Conservation (phyloP, 148 eudicot species). For the Heliosperma pusillum region DNA sequence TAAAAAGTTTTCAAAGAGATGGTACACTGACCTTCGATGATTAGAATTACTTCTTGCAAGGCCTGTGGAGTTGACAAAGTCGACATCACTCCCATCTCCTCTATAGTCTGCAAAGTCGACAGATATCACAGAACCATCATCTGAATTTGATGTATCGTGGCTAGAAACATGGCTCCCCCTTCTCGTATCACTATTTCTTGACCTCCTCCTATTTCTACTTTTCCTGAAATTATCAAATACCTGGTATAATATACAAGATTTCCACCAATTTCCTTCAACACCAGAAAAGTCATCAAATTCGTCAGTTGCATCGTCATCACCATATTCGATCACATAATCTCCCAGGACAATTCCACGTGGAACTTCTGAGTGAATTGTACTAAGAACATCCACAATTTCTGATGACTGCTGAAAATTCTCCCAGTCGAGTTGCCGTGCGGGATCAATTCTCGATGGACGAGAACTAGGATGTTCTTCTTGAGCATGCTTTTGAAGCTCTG, state of each 20-base stretch:
- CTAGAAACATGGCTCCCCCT: constrained; percentile 64
- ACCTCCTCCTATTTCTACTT: constrained; percentile 77
- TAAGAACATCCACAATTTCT: constrained; percentile 89
- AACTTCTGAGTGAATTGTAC: constrained; percentile 87
- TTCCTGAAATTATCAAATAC: constrained; percentile 81
- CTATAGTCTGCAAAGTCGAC: constrained; percentile 63
- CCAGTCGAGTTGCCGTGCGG: constrained; percentile 89
- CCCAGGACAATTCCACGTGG: constrained; percentile 96
- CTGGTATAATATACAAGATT: constrained; percentile 85
- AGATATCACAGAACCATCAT: constrained; percentile 90
- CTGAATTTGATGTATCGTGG: constrained; percentile 76
- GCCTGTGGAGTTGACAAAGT: constrained; percentile 45
- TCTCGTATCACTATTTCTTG: constrained; percentile 55
- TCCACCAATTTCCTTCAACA: constrained; percentile 95
- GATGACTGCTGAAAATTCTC: constrained; percentile 93
- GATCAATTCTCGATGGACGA: constrained; percentile 79
- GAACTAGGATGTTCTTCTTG: constrained; percentile 76
- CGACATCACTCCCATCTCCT: constrained; percentile 66
- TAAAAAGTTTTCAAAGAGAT: constrained; percentile 2
- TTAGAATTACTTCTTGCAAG: constrained; percentile 42
- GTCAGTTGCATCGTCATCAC: constrained; percentile 75
- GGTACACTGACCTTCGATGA: constrained; percentile 59
- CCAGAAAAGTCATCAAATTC: constrained; percentile 88
- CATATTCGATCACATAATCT: constrained; percentile 95
- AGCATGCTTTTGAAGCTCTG: constrained; percentile 83